Base-by-base conservation (phyloP, 441 rosid species). In the Populus hybrid region DNA sequence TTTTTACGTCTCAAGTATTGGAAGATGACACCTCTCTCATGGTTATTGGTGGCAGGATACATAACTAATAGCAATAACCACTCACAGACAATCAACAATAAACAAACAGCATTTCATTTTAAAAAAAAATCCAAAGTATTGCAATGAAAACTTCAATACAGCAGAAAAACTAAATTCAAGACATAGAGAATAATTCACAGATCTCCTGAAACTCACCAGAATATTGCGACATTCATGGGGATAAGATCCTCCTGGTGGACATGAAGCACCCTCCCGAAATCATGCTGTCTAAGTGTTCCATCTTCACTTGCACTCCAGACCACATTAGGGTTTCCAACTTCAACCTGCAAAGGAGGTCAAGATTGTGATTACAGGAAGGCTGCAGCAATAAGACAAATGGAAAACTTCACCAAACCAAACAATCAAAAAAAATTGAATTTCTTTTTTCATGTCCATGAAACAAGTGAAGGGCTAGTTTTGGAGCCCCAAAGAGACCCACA, bases 221-320 rank as follows among this genome's bases (percentile, higher is more conserved):
- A 96, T 85, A 83, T 88, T 92, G 83, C 94, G 92, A 80, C 99
- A 96, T 83, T 93, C 99, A 78, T 92, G 97, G 64, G 86, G 93
- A 29, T 29, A 29, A 68, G 95, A 86, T 72, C 98, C 94, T 11
- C 88, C 87, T 72, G 92, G 93, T 83, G 99, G 99, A 85, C 99
- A 96, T 83, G 97, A 86, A 76, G 91, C 71, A 79, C 93, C 88
- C 85, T 96, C 98, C 68, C 97, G 88, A 91, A 90, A 83, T 94
- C 99, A 88, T 96, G 99, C 80, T 96, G 99, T 83, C 98, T 85
- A 76, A 96, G 82, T 69, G 98, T 96, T 80, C 99, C 99, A 89
- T 96, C 99, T 88, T 96, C 99, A 87, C 99, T 94, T 69, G 98
- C 98, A 86, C 98, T 93, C 99, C 99, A 94, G 10, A 96, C 93